Conservation (phyloP, 2,329 filamentous ascomycete species). For the Teratosphaeria viscida region DNA sequence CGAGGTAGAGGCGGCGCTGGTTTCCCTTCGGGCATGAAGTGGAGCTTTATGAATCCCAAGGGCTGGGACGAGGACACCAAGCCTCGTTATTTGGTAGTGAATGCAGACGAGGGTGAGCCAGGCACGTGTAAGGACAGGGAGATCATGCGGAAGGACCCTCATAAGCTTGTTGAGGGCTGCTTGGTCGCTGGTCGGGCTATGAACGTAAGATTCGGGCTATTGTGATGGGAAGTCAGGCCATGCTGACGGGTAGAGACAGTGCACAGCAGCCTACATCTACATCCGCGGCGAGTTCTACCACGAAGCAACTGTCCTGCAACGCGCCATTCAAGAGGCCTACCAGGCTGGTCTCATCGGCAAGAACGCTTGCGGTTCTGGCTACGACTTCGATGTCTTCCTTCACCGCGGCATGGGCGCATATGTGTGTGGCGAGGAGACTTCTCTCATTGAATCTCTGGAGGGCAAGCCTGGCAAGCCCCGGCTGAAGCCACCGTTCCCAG, state of each 20-base stretch:
- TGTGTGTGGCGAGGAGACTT: conserved; percentile 96
- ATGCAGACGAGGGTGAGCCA: conserved; percentile 96
- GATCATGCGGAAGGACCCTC: conserved; percentile 99
- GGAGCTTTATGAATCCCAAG: conserved; percentile 98
- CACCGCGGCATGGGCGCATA: conserved; percentile 97
- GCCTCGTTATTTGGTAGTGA: conserved; percentile 93
- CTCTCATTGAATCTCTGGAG: conserved; percentile 93
- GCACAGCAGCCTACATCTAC: conserved; percentile 96
- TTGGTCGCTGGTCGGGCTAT: conserved; percentile 92
- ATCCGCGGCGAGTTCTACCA: conserved; percentile 98
- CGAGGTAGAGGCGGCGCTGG: conserved; percentile 93
- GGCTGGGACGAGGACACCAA: conserved; percentile 97
- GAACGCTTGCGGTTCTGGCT: conserved; percentile 93
- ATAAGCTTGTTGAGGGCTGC: conserved; percentile 97
- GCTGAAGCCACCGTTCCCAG: conserved; percentile 96
- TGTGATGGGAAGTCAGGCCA: background rate
- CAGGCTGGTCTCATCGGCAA: conserved; percentile 89
- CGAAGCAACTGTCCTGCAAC: conserved; percentile 86
- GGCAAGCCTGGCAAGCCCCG: conserved; percentile 98
- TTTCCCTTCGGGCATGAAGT: conserved; percentile 98
- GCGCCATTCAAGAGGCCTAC: conserved; percentile 96
- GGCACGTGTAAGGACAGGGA: conserved; percentile 99
- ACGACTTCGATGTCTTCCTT: conserved; percentile 94
- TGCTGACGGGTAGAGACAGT: conserved; percentile 28
- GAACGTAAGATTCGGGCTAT: conserved; percentile 46